Base-by-base conservation (phyloP, 73 alveolate genomes). In the Paraurostyla sp. region DNA sequence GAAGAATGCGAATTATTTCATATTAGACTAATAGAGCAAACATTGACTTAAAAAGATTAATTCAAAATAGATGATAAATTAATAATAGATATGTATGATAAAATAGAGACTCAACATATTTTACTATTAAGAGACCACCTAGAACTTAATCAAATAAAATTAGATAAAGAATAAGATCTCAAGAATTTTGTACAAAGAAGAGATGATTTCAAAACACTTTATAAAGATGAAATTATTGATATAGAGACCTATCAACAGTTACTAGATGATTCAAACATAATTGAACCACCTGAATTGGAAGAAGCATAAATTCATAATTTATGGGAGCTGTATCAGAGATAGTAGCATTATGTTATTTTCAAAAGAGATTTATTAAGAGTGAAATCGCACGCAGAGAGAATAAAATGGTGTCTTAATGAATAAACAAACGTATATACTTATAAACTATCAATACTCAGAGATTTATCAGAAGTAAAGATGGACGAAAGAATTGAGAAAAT, bases 331-430 rank as follows among this genome's bases (percentile, higher is more conserved):
- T 65, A 65, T 30, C 25, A 65, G 46, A 65, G 25, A 38, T 2
- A 65, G 25, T 16, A 40, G 9, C 60, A 65, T 3, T 36, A 11
- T 40, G 1, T 6, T 4, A 2, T 65, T 1, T 65, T 65, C 58
- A 65, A 22, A 38, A 65, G 58, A 40, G 82, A 65, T 18, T 18
- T 65, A 1, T 13, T 0, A 35, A 3, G 82, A 38, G 82, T 65
- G 13, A 65, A 65, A 65, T 32, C 82, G 7, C 58, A 65, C 6
- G 18, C 41, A 7, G 82, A 56, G 23, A 73, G 86, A n/a, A 0
- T 73, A 4, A 73, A 73, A 73, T 73, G 71, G 86, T 73, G 65
- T 29, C 33, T 73, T 0, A 73, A 73, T 49, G 86, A 73, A 46
- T 36, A 73, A 48, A 73, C 71, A 4, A 73, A 43, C 30, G 22